These are phyloP conservation scores for Diversispora eburnea DNA, from an alignment of 192 early-diverging fungal species.

Conservation along the genomic window DNA sequence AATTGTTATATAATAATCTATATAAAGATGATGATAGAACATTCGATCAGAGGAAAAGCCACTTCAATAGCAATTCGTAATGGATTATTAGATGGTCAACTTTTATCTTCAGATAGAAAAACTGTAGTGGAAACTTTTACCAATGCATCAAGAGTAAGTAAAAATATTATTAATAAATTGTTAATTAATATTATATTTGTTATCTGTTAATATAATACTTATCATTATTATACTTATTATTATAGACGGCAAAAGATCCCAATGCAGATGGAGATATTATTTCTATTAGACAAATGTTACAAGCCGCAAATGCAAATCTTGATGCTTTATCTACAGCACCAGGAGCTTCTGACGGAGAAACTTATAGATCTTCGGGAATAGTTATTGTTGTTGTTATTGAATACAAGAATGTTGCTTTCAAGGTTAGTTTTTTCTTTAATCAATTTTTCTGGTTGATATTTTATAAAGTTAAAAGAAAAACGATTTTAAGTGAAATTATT, in stretches of 20 bases:
- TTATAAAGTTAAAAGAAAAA: no score
- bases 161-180: neutral
- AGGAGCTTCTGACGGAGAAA: constrained; percentile 25
- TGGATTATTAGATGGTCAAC: constrained; percentile 35
- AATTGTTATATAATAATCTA: neutral
- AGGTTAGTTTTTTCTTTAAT: neutral
- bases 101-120: constrained; percentile 27
- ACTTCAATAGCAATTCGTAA: constrained; percentile 41
- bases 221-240: neutral
- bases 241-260: neutral
- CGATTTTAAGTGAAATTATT: no score
- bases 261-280: constrained; percentile 36
- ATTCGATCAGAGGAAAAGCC: constrained; percentile 39
- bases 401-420: constrained; percentile 30
- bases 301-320: constrained; percentile 35
- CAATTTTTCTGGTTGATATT: neutral
- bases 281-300: constrained; percentile 35
- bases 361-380: constrained; percentile 35
- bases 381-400: constrained; percentile 44
- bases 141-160: constrained; percentile 27
- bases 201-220: neutral
- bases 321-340: constrained; percentile 24
- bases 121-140: constrained; percentile 30
- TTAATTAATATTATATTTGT: neutral
- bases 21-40: constrained; percentile 38